Base-by-base conservation (phyloP, 2,329 filamentous ascomycete genomes). In the Cladobotryum protrusum region DNA sequence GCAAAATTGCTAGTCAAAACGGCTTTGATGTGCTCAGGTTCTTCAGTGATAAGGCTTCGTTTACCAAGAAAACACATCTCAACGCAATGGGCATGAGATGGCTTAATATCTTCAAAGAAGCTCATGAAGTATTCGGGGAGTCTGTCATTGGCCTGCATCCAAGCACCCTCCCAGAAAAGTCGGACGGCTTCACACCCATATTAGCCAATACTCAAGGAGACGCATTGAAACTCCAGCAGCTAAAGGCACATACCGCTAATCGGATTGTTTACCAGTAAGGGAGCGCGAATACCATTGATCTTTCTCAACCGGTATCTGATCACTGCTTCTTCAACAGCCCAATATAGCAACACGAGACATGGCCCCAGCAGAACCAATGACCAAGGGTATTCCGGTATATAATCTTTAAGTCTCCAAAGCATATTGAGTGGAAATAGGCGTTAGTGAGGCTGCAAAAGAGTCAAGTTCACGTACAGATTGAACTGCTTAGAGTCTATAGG, bases 21-120 rank as follows among this genome's bases (percentile, higher is more conserved):
- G 5, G 91, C 88, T 67, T 96, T 95, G 72, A 95, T 86, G 63
- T 96, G 96, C 61, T 95, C 89, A 1, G 87, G 86, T 57, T 96
- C 89, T 5, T 80, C 79, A 0, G 91, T 96, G 60, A 93, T 75
- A 49, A 95, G 67, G 15, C 85, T 67, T n/a, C 87, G 80, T 43
- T 70, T 64, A 43, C 77, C 75, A 1, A 81, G 59, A 6, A 82
- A 59, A 1, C 73, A 72, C 8, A 72, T 64, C 66, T 92, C 87
- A 35, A 77, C 70, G 0, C 50, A 42, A 39, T 57, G 45, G 6
- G 49, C 48, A 17, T 36, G 40, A 3, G 18, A 29, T 1, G 53
- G 52, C 1, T 41, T 37, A 6, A 48, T 43, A 15, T 52, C 15
- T 15, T 48, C 35, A 41, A 55, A 57, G 32, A 53, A 34, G 43